Conservation (phyloP, 805 yeast genomes). For the Lachancea quebecensis region DNA sequence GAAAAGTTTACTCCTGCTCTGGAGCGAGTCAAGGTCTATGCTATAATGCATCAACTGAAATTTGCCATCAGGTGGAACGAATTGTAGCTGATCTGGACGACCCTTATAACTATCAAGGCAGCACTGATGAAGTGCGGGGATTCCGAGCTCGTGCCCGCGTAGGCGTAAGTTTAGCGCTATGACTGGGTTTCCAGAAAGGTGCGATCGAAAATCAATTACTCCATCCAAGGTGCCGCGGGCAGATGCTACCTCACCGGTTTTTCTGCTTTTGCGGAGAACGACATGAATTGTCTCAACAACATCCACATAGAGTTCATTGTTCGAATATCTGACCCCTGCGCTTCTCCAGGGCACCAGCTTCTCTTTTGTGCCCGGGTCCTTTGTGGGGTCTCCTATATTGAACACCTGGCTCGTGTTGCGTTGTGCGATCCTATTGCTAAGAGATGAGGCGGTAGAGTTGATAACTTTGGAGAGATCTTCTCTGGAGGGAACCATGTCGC, state of each 20-base stretch:
- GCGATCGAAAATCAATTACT: constrained; percentile 51
- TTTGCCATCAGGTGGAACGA: constrained; percentile 86
- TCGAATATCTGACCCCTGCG: constrained; percentile 59
- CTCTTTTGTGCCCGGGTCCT: constrained; percentile 14
- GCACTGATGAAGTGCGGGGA: constrained; percentile 67
- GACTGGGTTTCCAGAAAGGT: constrained; percentile 72
- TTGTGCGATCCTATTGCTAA: constrained; percentile 8
- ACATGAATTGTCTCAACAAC: constrained; percentile 59
- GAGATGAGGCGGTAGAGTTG: constrained; percentile 32
- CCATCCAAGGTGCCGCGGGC: constrained; percentile 49
- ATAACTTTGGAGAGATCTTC: constrained; percentile 30
- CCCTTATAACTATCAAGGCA: constrained; percentile 38
- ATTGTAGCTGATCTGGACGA: constrained; percentile 48
- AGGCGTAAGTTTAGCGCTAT: constrained; percentile 50
- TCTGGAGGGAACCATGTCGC: constrained; percentile 58
- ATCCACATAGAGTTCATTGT: constrained; percentile 84
- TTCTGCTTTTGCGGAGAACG: constrained; percentile 31
- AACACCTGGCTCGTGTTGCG: constrained; percentile 20
- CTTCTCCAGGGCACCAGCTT: constrained; percentile 69
- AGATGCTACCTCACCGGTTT: constrained; percentile 7
- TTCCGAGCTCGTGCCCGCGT: constrained; percentile 41
- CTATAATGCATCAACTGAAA: constrained; percentile 57
- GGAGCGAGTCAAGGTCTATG: constrained; percentile 39
- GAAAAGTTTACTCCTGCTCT: constrained; percentile 3
- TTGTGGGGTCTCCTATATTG: constrained; percentile 4